Evolutionary conservation across 2,329 filamentous ascomycete species (phyloP).

Genomic region (Phialophora tarda): DNA sequence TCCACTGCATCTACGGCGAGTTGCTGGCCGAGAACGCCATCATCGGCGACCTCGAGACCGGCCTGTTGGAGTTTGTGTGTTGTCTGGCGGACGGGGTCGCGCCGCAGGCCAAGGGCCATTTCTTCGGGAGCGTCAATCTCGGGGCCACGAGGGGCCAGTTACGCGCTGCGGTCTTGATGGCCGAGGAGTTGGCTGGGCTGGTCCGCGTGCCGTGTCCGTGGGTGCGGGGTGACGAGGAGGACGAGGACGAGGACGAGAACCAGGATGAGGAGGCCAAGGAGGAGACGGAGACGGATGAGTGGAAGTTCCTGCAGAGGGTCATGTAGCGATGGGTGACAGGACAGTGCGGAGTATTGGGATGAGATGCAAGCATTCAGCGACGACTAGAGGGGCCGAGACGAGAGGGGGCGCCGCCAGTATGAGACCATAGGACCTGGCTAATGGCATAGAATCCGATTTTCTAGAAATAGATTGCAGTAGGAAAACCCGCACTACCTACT

Average conservation of each 20-base stretch:
- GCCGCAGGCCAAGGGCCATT: constrained; percentile 43
- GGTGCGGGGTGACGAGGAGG: constrained; percentile 5
- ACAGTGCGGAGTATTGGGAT: too few species aligned
- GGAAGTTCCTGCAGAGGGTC: constrained; percentile 21
- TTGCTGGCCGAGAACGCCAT: constrained; percentile 41
- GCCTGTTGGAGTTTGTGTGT: constrained; percentile 43
- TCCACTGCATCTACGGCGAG: constrained; percentile 42
- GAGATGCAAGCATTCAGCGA: not conserved
- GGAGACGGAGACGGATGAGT: constrained; percentile 7
- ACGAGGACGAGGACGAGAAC: not conserved
- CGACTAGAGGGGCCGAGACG: too few species aligned
- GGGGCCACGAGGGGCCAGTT: constrained; percentile 37
- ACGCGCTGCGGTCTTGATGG: constrained; percentile 35
- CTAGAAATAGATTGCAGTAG: too few species aligned
- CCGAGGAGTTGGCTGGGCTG: constrained; percentile 37
- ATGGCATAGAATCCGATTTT: too few species aligned
- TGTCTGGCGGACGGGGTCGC: constrained; percentile 42
- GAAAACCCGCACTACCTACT: too few species aligned
- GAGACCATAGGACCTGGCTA: too few species aligned
- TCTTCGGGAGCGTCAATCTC: constrained; percentile 42
- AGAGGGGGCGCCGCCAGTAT: too few species aligned
- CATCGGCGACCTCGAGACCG: constrained; percentile 40
- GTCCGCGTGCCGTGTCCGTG: constrained; percentile 26
- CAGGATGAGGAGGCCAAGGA: not conserved
- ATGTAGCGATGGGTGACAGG: not conserved